phyloP scores from a whole-genome alignment of 495 filamentous ascomycete species.

The Penicillium antarcticum region DNA sequence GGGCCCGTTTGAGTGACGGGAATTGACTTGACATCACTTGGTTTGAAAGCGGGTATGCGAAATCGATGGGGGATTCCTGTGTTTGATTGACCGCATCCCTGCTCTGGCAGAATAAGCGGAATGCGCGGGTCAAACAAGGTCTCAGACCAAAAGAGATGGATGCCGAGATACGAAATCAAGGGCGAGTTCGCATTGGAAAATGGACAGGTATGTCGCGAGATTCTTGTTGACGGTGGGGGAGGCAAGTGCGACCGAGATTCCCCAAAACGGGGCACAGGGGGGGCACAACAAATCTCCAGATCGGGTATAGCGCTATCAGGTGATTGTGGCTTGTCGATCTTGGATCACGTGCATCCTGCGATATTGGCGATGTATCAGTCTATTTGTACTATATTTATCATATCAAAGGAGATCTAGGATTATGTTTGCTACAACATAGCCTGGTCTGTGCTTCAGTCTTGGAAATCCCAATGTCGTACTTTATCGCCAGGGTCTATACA shows the following conservation, averaged over 20 bases:
- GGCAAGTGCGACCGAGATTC: slow-evolving; percentile 30
- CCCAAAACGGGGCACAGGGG: slow-evolving; percentile 16
- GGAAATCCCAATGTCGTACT: background rate
- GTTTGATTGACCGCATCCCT: slow-evolving; percentile 44
- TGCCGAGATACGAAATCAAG: slow-evolving; percentile 33
- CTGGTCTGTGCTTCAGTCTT: background rate
- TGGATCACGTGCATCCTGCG: slow-evolving; percentile 10
- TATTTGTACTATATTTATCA: background rate
- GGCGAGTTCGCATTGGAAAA: slow-evolving; percentile 8
- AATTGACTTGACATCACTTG: slow-evolving; percentile 39
- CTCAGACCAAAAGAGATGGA: background rate
- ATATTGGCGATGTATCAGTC: background rate
- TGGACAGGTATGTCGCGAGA: too few species aligned
- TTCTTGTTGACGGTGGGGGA: slow-evolving; percentile 27
- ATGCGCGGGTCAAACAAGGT: slow-evolving; percentile 10
- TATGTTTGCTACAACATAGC: too few species aligned
- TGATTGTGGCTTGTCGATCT: slow-evolving; percentile 22
- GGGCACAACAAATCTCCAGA: slow-evolving; percentile 47
- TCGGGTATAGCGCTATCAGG: slow-evolving; percentile 32
- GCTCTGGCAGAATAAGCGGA: slow-evolving; percentile 33
- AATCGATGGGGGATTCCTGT: slow-evolving; percentile 22
- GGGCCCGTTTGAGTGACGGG: slow-evolving; percentile 55
- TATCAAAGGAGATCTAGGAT: too few species aligned
- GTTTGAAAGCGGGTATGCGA: slow-evolving; percentile 28
- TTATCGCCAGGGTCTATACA: slow-evolving; percentile 5